phyloP scores from a whole-genome alignment of 345 rosid genomes.

The Linum usitatissimum region DNA sequence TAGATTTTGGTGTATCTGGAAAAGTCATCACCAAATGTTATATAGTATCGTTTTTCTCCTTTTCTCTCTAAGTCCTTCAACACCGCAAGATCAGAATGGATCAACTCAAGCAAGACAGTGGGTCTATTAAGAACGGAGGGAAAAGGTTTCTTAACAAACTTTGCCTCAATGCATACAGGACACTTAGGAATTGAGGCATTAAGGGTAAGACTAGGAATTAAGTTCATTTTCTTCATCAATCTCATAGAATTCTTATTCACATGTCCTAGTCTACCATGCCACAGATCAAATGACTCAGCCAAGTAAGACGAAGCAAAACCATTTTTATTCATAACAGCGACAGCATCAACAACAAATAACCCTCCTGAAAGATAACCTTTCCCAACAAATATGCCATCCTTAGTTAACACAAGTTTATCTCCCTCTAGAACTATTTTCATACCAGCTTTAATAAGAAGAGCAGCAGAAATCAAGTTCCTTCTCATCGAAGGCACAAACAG shows the following conservation, averaged over 20 bases:
- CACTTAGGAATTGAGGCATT: too few relatives aligned
- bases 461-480: neutral
- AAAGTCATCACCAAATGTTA: neutral
- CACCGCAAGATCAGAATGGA: too few relatives aligned
- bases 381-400: neutral
- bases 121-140: neutral
- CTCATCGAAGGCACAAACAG: constrained; percentile 1
- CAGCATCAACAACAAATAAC: neutral
- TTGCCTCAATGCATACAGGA: too few relatives aligned
- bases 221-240: too few relatives aligned
- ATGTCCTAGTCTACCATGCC: constrained; percentile 4
- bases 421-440: neutral
- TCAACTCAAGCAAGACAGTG: neutral
- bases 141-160: too few relatives aligned
- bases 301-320: constrained; percentile 6
- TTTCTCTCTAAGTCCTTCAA: neutral
- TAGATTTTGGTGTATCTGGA: constrained; percentile 6
- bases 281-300: neutral
- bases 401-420: neutral
- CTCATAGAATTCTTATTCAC: neutral
- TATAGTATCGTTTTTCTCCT: neutral
- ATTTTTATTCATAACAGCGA: neutral
- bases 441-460: neutral
- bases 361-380: neutral
- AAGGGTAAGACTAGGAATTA: too few relatives aligned